A percentile compares a stretch with the other conserved stretches of the same genome.
Conservation (phyloP, 768 basidiomycete genomes). For the Brasilioporus rufonigricans region DNA sequence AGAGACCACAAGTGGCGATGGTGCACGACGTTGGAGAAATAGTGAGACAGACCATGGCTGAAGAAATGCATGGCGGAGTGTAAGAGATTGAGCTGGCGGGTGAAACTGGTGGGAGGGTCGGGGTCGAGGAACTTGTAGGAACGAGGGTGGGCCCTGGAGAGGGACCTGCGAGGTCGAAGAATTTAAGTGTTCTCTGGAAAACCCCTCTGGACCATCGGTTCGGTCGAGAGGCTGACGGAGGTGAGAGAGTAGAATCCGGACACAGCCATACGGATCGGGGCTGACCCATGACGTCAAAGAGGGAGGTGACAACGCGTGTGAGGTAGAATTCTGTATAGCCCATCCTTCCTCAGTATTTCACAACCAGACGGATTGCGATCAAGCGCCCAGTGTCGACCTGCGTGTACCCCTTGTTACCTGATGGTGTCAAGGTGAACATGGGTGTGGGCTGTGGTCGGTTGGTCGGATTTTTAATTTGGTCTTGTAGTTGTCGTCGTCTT, state of each 20-base stretch:
- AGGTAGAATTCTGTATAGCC: no score
- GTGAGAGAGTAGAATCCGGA: not conserved
- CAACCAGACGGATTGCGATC: not conserved
- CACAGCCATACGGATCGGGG: conserved; percentile 1
- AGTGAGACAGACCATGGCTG: not conserved
- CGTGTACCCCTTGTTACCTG: not conserved
- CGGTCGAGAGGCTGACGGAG: not conserved
- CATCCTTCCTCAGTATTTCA: no score
- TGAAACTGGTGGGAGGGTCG: not conserved
- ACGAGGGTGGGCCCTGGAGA: not conserved
- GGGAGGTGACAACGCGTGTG: no score
- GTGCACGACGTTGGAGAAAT: conserved; percentile 9
- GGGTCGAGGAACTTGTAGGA: not conserved
- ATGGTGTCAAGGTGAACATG: not conserved
- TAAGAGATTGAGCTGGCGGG: not conserved
- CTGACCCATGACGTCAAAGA: no score
- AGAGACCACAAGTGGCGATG: not conserved
- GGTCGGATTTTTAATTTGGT: not conserved
- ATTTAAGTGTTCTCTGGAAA: not conserved
- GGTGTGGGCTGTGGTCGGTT: conserved; percentile 2
- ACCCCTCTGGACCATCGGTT: no score
- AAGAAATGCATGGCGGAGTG: not conserved
- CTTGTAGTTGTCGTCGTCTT: not conserved
- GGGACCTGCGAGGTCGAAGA: not conserved
- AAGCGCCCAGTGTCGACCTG: conserved; percentile 3